Evolutionary conservation across 2,329 filamentous ascomycete species (phyloP).

Genomic region (Hysterium pulicare): DNA sequence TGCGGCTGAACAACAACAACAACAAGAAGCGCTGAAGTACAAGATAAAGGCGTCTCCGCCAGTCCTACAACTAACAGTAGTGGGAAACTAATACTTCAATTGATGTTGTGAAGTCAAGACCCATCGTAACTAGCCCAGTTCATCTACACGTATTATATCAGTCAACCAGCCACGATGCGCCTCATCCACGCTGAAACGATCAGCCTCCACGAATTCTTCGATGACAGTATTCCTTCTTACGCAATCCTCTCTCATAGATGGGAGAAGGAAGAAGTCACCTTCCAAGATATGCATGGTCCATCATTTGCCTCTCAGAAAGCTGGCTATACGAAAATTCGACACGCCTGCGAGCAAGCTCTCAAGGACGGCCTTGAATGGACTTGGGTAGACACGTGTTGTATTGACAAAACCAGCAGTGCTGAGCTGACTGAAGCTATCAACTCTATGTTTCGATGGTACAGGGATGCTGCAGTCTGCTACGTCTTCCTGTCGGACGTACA

Average conservation of each 20-base stretch:
- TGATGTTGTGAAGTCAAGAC: too few species aligned
- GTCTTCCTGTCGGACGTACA: neutral
- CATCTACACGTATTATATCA: too few species aligned
- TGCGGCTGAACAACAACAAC: too few species aligned
- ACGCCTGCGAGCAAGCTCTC: neutral
- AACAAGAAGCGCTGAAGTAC: too few species aligned
- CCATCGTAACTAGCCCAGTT: too few species aligned
- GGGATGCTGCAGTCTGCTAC: neutral
- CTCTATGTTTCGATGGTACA: conserved; percentile 1
- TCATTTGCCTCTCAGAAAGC: neutral
- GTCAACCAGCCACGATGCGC: too few species aligned
- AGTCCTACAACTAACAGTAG: too few species aligned
- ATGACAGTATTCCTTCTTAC: neutral
- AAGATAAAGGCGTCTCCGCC: too few species aligned
- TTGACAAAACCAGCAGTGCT: neutral
- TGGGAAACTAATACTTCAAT: too few species aligned
- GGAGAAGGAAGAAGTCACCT: neutral
- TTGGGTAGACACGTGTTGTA: conserved; percentile 3
- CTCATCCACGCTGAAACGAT: neutral
- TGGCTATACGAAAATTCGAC: neutral
- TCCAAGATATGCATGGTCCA: neutral
- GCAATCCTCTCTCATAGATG: conserved; percentile 1
- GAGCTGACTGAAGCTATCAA: neutral
- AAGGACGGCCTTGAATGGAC: neutral
- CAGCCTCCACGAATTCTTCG: neutral